Conservation (phyloP, 352 stramenopile genomes). For the Phytopythium ostracodes region DNA sequence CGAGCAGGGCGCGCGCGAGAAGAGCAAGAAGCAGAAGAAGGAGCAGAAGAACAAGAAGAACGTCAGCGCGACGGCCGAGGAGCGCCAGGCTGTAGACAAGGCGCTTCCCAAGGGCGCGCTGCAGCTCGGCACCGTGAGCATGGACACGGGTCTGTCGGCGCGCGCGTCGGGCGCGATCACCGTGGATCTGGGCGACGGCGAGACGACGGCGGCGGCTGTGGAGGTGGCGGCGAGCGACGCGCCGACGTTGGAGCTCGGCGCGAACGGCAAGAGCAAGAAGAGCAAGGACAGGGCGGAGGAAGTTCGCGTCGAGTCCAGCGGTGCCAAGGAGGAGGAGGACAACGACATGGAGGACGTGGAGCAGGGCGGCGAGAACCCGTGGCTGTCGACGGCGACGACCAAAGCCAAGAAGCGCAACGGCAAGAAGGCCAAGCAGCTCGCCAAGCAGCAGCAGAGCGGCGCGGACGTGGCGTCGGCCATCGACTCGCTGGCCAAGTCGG, state of each 20-base stretch:
- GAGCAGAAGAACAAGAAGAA: slow-evolving; percentile 34
- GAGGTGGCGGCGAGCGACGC: slow-evolving; percentile 16
- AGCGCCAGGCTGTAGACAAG: slow-evolving; percentile 50
- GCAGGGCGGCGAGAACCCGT: slow-evolving; percentile 62
- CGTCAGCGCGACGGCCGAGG: slow-evolving; percentile 38
- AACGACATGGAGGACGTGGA: slow-evolving; percentile 18
- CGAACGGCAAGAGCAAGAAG: slow-evolving; percentile 9
- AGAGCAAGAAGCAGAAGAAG: slow-evolving; percentile 25
- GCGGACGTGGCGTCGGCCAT: slow-evolving; percentile 51
- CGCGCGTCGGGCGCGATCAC: slow-evolving; percentile 59
- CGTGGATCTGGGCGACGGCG: slow-evolving; percentile 64
- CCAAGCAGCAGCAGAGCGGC: slow-evolving; percentile 25
- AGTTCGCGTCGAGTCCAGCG: not conserved
- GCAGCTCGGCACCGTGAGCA: slow-evolving; percentile 63
- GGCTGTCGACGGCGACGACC: slow-evolving; percentile 41
- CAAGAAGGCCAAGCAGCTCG: slow-evolving; percentile 55
- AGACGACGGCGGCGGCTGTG: slow-evolving; percentile 17
- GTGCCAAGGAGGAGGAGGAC: slow-evolving; percentile 12
- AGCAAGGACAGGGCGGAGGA: slow-evolving; percentile 2
- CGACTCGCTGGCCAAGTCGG: slow-evolving; percentile 53
- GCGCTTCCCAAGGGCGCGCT: slow-evolving; percentile 46
- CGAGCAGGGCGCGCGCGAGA: slow-evolving; percentile 18
- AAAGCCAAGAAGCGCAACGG: slow-evolving; percentile 60
- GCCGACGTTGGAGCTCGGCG: slow-evolving; percentile 32
- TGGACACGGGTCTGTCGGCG: slow-evolving; percentile 67